Conservation (phyloP, 192 early-diverging fungal genomes). For the Backusella mclennaniae region DNA sequence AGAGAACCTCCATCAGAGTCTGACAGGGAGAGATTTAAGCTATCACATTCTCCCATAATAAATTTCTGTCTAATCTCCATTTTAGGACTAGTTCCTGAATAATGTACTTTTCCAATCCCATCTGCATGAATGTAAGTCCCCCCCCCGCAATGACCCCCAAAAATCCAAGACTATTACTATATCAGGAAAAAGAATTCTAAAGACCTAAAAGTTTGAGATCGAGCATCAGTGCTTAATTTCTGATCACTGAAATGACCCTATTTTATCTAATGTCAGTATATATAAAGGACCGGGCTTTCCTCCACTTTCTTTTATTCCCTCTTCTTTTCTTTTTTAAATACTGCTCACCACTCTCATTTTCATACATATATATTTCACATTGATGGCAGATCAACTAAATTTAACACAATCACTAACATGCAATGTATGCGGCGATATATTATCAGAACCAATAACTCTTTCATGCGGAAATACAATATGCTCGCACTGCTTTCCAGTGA, state of each 20-base stretch:
- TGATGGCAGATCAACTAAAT: conserved; percentile 6
- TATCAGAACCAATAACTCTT: conserved; percentile 18
- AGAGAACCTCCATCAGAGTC: neutral
- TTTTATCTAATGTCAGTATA: conserved; percentile 2
- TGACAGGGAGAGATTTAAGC: neutral
- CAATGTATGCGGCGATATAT: conserved; percentile 13
- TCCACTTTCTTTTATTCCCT: neutral
- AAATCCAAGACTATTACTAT: neutral
- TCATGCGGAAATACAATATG: conserved; percentile 23
- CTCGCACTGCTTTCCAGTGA: conserved; percentile 6
- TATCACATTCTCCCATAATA: neutral
- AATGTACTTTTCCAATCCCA: neutral
- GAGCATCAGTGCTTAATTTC: conserved; percentile 5
- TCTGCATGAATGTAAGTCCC: neutral
- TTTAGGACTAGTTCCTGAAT: conserved; percentile 1
- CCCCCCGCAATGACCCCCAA: neutral
- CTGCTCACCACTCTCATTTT: neutral
- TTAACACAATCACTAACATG: conserved; percentile 18
- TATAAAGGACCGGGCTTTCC: neutral
- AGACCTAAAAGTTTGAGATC: conserved; percentile 7
- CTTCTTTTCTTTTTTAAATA: neutral
- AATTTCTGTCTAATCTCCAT: neutral
- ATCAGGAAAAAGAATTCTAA: neutral
- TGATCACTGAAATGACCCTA: neutral
- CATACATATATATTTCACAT: neutral